Percentiles rank a stretch among this genome's conserved stretches.
These are phyloP conservation scores for Ceratobasidium sp. DNA, from an alignment of 1,284 basidiomycete genomes.

Conservation along the genomic window DNA sequence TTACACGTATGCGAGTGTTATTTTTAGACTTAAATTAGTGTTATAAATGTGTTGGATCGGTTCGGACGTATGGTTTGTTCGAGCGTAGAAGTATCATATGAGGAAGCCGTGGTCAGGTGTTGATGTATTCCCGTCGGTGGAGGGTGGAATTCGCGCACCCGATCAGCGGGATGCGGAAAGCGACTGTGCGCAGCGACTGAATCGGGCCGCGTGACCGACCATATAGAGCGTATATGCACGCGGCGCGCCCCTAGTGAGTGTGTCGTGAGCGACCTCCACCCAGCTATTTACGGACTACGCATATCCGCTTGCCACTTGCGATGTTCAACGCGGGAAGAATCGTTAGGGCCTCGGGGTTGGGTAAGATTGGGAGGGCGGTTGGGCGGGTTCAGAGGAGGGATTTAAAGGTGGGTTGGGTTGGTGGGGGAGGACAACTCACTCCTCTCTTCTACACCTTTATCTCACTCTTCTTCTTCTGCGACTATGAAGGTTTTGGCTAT, in stretches of 20 bases:
- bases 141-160: conserved; percentile 41
- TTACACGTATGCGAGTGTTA: no score
- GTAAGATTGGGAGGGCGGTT: conserved; percentile 1
- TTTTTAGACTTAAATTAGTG: neutral
- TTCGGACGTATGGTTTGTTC: no score
- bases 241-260: neutral
- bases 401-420: conserved; percentile 41
- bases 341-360: conserved; percentile 17
- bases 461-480: conserved; percentile 16
- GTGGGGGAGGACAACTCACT: neutral
- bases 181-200: conserved; percentile 26
- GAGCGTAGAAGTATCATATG: neutral
- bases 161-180: conserved; percentile 42
- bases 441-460: conserved; percentile 22
- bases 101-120: neutral
- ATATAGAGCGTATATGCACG: neutral
- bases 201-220: conserved; percentile 2
- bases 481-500: conserved; percentile 79
- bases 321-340: conserved; percentile 25
- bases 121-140: conserved; percentile 7
- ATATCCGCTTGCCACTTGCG: conserved; percentile 13
- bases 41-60: neutral
- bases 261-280: conserved; percentile 10
- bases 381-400: conserved; percentile 26
- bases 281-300: conserved; percentile 33